Base-by-base conservation (phyloP, 176 grass and related monocot genomes). In the Carex cristatella region DNA sequence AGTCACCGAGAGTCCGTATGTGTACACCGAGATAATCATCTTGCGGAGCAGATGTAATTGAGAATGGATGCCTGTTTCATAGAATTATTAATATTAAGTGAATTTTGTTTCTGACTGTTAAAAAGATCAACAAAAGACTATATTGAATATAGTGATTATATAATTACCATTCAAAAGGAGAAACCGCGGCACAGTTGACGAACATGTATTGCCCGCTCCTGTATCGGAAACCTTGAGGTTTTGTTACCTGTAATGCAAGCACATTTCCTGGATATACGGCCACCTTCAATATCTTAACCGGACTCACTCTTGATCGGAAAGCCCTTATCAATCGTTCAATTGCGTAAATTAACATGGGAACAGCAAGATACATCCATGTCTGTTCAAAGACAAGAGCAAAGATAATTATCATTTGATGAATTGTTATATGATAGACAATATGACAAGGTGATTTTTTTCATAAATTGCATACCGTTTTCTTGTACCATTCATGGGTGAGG, bases 361-460 rank as follows among this genome's bases (percentile, higher is more conserved):
- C 86, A 14, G 89, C 69, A 18, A 94, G 90, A 89, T 97, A 97
- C 92, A 97, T 97, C 94, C 94, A 97, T 82, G 94, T 97, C 94
- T 97, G 85, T 16, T 78, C 87, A 69, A 40, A 59, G 13, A 32
- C 7, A 59, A 59, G 27, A 56, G 12, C 7, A 78, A 78, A 57
- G 12, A 4, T 57, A 32, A 78, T 35, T 57, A 78, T 78, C 2
- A 16, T 57, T 78, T 78, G 28, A 57, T 9, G 23, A 33, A 57
- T 57, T 57, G 2, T 57, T 8, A 57, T 15, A 78, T 35, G 51
- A 57, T 35, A 33, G 13, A 32, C 5, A 78, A 44, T 71, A 4
- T 33, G 12, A 77, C 2, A 31, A 56, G 15, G 16, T 70, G 61
- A 46, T 10, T 19, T 58, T 49, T 49, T 28, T 51, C 31, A 31